Evolutionary conservation across 768 basidiomycete species (phyloP), one percentile per base, ranked within the genome.

Genomic region (Harrya chromipes): DNA sequence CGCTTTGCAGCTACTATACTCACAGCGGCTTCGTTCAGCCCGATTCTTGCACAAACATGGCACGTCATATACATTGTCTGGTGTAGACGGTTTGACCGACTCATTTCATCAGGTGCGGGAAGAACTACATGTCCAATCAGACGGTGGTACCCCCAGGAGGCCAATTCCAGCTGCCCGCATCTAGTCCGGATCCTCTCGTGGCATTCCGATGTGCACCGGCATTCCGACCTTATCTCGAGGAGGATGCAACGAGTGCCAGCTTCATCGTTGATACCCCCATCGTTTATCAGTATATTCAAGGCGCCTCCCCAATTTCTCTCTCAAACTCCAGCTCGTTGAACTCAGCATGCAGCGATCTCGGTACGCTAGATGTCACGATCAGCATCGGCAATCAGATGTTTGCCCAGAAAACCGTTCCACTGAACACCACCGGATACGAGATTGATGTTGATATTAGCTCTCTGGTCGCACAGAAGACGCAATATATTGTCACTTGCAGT

Each of bases 191-290:
- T 7, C 72, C 78, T 9, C 66, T 78, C 13, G 62, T 79, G 1
- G 73, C 73, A 0, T 69, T 80, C 38, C 72, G 74, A 38, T 80
- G 78, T 51, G 65, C 72, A 1, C 78, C 77, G 2, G 72, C 61
- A 6, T 69, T 78, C 39, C 70, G 71, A 34, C 78, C 78, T 2
- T 80, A 77, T 62, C 69, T 80, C 2, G 64, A 70, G 10, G 70
- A 71, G 36, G 78, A 80, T 17, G 66, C 39, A 7, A 37, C 47
- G 17, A 11, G 23, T 8, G 58, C 47, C 4, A 17, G 53, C 16
- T 33, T 78, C 40, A 49, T 78, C 37, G 49, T 78, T 13, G 75
- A 78, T 47, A 61, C 74, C 0, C 61, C 60, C 13, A 54, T 78
- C 37, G 70, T 72, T 4, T 60, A 70, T 43, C 56, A 62, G 10